These are phyloP conservation scores for Wickerhamiella australiensis DNA, from an alignment of 805 yeast genomes.

Conservation along the genomic window DNA sequence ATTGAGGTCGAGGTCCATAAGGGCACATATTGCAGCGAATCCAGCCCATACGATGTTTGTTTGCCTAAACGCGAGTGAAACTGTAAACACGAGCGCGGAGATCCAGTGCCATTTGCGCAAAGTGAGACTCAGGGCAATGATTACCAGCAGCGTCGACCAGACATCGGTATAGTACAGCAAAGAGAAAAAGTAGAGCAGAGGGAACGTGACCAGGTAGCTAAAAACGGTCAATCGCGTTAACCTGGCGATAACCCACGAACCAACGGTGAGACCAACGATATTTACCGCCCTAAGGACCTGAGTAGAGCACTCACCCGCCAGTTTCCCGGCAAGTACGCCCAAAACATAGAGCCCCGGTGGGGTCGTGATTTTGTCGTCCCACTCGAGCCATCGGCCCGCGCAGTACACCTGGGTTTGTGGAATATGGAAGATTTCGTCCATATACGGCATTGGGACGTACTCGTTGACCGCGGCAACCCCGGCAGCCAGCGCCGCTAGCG, in stretches of 20 bases:
- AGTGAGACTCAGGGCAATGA: conserved; percentile 34
- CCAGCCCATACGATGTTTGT: conserved; percentile 84
- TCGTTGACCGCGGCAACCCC: conserved; percentile 11
- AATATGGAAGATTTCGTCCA: conserved; percentile 77
- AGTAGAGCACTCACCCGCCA: conserved; percentile 23
- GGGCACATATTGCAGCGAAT: conserved; percentile 31
- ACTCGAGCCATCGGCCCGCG: conserved; percentile 40
- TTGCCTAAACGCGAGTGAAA: conserved; percentile 70
- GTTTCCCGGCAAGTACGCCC: conserved; percentile 20
- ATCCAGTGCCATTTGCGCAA: conserved; percentile 23
- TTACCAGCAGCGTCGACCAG: conserved; percentile 69
- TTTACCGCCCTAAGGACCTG: conserved; percentile 44
- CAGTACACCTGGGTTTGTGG: conserved; percentile 65
- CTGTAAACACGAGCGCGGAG: conserved; percentile 45
- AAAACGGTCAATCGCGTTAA: conserved; percentile 35
- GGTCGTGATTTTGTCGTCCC: conserved; percentile 90
- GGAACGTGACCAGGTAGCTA: conserved; percentile 40
- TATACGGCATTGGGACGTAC: conserved; percentile 23
- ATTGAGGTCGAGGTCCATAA: conserved; percentile 27
- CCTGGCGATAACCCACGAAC: conserved; percentile 33
- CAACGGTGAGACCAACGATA: conserved; percentile 30
- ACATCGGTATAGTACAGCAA: conserved; percentile 83
- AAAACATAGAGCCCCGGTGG: conserved; percentile 79
- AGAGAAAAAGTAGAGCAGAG: conserved; percentile 61
- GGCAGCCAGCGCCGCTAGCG: conserved; percentile 1